phyloP scores from a whole-genome alignment of 106 monocot species.

The Platanthera zijinensis region DNA sequence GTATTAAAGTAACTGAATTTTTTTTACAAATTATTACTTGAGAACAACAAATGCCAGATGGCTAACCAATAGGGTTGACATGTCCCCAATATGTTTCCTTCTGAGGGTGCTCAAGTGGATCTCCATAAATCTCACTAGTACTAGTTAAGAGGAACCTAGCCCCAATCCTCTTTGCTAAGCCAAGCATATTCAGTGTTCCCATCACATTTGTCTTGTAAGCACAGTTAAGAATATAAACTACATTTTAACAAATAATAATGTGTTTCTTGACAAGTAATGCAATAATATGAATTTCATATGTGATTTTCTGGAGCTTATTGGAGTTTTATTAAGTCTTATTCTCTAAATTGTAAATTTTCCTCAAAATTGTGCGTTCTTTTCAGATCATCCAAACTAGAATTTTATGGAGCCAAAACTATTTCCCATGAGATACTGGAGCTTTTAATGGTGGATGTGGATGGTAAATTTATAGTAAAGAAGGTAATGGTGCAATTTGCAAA shows the following conservation, averaged over 20 bases:
- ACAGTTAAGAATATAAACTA: constrained; percentile 29
- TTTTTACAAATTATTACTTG: not conserved
- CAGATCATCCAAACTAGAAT: too few species aligned
- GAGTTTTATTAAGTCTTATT: too few species aligned
- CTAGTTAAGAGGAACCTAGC: constrained; percentile 90
- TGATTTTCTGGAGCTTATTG: too few species aligned
- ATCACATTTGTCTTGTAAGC: constrained; percentile 94
- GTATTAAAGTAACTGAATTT: not conserved
- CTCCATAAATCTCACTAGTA: constrained; percentile 95
- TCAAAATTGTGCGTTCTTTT: too few species aligned
- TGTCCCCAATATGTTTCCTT: constrained; percentile 95
- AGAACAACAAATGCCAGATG: not conserved
- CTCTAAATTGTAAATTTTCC: too few species aligned
- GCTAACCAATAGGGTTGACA: constrained; percentile 85
- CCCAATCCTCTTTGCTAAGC: constrained; percentile 89
- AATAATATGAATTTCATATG: too few species aligned
- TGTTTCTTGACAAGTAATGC: not conserved
- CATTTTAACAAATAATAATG: not conserved
- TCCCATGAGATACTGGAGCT: too few species aligned
- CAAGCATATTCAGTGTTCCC: constrained; percentile 96
- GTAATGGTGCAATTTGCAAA: too few species aligned
- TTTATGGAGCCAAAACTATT: too few species aligned
- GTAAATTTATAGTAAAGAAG: too few species aligned
- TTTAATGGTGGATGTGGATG: too few species aligned
- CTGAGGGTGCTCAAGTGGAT: constrained; percentile 93